A percentile compares a stretch with the other conserved stretches of the same genome.
Evolutionary conservation across 257 asterid genomes (phyloP).

Genomic region (Solanum virginianum): DNA sequence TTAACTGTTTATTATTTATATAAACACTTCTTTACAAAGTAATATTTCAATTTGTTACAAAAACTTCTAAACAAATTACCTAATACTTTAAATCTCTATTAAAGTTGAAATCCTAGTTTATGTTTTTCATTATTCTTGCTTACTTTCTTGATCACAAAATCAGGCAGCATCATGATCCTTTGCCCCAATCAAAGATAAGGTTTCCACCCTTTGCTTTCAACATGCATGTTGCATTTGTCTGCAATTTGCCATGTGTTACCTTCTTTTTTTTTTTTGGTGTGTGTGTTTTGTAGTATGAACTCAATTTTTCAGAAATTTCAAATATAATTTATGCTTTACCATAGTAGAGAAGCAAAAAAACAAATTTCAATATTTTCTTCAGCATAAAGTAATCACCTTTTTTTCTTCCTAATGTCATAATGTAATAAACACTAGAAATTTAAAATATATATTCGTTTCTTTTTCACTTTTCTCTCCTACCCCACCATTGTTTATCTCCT

Average conservation of each 20-base stretch:
- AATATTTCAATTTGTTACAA: background rate
- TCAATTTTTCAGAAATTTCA: background rate
- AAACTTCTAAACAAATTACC: background rate
- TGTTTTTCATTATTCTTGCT: background rate
- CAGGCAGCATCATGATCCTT: background rate
- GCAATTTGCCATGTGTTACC: background rate
- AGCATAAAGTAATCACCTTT: constrained; percentile 56
- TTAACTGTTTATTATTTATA: too few species aligned
- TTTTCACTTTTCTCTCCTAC: constrained; percentile 30
- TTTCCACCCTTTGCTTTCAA: background rate
- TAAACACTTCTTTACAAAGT: background rate
- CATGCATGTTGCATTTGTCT: background rate
- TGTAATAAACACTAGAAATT: constrained; percentile 4
- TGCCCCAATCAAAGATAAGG: background rate
- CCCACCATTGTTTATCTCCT: constrained; percentile 12
- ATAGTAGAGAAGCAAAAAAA: constrained; percentile 26
- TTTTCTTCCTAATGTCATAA: constrained; percentile 3
- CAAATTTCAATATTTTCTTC: constrained; percentile 44
- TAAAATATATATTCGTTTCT: constrained; percentile 22
- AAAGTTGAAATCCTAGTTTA: background rate
- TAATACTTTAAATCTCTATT: background rate
- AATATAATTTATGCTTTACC: constrained; percentile 8
- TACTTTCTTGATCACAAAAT: background rate
- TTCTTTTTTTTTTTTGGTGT: background rate
- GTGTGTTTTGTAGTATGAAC: background rate